Percentiles rank a stretch among this genome's conserved stretches.
phyloP scores from a whole-genome alignment of 164 flowering plant species.

The Stephania yunnanensis region DNA sequence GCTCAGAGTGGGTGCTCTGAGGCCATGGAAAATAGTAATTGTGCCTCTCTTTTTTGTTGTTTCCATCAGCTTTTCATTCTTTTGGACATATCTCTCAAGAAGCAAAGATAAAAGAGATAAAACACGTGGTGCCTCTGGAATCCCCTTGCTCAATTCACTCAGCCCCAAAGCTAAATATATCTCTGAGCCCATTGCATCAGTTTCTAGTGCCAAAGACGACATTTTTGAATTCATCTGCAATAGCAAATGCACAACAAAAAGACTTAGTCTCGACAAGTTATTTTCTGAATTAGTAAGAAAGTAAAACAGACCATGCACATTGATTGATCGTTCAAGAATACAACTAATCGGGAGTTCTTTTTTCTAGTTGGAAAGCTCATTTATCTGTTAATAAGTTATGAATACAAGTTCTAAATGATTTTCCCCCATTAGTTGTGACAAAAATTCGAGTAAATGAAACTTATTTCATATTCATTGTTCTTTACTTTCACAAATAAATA shows the following conservation, averaged over 20 bases:
- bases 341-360: not conserved
- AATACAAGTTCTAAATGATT: not conserved
- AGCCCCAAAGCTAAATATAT: slow-evolving; percentile 51
- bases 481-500: not conserved
- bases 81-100: slow-evolving; percentile 55
- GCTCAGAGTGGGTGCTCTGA: slow-evolving; percentile 54
- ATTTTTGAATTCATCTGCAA: slow-evolving; percentile 18
- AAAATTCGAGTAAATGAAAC: not conserved
- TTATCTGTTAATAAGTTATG: not conserved
- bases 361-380: not conserved
- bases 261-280: not conserved
- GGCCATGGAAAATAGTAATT: slow-evolving; percentile 68
- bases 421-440: not conserved
- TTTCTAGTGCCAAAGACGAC: slow-evolving; percentile 40
- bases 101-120: slow-evolving; percentile 46
- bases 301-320: not conserved
- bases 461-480: not conserved
- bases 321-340: not conserved
- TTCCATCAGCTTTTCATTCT: slow-evolving; percentile 48
- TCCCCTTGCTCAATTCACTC: slow-evolving; percentile 29
- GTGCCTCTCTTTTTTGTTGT: slow-evolving; percentile 37
- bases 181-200: slow-evolving; percentile 27
- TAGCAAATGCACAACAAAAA: too few species aligned
- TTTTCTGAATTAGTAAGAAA: not conserved
- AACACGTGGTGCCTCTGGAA: slow-evolving; percentile 42